phyloP scores from a whole-genome alignment of 2,329 filamentous ascomycete species.

The Hymenoscyphus repandus region DNA sequence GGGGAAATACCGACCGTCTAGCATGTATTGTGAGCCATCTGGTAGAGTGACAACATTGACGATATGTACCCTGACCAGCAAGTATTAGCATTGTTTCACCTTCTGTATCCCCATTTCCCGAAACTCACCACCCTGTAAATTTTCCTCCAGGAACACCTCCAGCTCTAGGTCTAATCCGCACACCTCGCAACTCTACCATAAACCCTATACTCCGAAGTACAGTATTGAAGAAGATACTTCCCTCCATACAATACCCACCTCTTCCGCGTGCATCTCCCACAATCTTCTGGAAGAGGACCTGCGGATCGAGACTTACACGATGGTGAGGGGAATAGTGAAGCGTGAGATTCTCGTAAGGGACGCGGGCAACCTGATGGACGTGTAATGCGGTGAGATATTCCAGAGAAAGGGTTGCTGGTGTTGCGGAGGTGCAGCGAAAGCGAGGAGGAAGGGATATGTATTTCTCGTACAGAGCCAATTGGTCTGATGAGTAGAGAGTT shows the following conservation, averaged over 20 bases:
- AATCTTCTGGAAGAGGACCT: slow-evolving; percentile 26
- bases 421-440: slow-evolving; percentile 10
- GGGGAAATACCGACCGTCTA: slow-evolving; percentile 49
- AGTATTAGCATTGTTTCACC: not conserved
- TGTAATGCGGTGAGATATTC: slow-evolving; percentile 23
- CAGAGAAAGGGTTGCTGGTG: slow-evolving; percentile 13
- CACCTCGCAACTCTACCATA: slow-evolving; percentile 48
- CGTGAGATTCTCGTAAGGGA: slow-evolving; percentile 27
- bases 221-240: slow-evolving; percentile 48
- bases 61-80: slow-evolving; percentile 45
- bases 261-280: slow-evolving; percentile 29
- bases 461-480: slow-evolving; percentile 21
- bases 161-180: slow-evolving; percentile 21
- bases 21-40: slow-evolving; percentile 40
- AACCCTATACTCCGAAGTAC: slow-evolving; percentile 48
- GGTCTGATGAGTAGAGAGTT: not conserved
- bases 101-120: not conserved
- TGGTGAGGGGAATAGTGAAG: slow-evolving; percentile 24
- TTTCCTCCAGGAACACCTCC: slow-evolving; percentile 19
- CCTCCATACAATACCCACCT: slow-evolving; percentile 60
- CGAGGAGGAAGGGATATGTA: slow-evolving; percentile 19
- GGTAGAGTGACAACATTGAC: slow-evolving; percentile 54
- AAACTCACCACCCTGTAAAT: slow-evolving; percentile 26
- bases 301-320: slow-evolving; percentile 20
- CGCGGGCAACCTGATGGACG: slow-evolving; percentile 19